Conservation (phyloP, 345 rosid genomes). For the Salix caprea region DNA sequence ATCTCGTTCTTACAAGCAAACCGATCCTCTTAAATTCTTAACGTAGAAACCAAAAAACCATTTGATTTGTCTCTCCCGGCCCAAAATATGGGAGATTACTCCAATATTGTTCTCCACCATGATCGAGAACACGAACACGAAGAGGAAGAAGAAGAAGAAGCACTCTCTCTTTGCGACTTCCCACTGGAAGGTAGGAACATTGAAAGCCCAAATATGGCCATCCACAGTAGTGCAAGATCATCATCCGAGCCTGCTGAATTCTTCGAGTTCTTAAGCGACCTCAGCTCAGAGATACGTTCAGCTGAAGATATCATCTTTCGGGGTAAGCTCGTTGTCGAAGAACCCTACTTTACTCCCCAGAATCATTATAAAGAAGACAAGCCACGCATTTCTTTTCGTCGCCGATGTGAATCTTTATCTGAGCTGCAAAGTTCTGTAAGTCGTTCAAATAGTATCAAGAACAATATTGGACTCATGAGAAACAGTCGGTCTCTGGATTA, state of each 20-base stretch:
- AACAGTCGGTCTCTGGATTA: slow-evolving; percentile 58
- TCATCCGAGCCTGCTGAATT: slow-evolving; percentile 34
- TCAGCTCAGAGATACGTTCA: slow-evolving; percentile 46
- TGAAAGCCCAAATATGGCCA: background rate
- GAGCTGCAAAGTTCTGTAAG: slow-evolving; percentile 23
- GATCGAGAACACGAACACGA: background rate
- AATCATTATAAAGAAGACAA: slow-evolving; percentile 5
- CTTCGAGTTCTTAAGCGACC: slow-evolving; percentile 51
- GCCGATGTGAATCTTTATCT: slow-evolving; percentile 57
- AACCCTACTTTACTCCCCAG: slow-evolving; percentile 14
- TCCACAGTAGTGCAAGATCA: slow-evolving; percentile 11
- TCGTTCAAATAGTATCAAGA: slow-evolving; percentile 27
- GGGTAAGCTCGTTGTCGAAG: slow-evolving; percentile 56
- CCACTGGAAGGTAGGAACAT: slow-evolving; percentile 14
- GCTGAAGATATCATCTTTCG: slow-evolving; percentile 70
- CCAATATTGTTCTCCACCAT: background rate
- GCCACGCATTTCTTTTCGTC: slow-evolving; percentile 11
- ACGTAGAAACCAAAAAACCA: background rate
- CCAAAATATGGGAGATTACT: background rate
- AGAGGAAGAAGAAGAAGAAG: slow-evolving; percentile 21
- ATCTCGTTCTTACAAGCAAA: background rate
- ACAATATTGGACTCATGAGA: slow-evolving; percentile 25
- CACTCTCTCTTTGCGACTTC: slow-evolving; percentile 55
- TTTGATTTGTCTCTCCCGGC: background rate
- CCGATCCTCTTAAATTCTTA: too few species aligned